Evolutionary conservation across 352 stramenopile species (phyloP).

Genomic region (Pythium volutum): DNA sequence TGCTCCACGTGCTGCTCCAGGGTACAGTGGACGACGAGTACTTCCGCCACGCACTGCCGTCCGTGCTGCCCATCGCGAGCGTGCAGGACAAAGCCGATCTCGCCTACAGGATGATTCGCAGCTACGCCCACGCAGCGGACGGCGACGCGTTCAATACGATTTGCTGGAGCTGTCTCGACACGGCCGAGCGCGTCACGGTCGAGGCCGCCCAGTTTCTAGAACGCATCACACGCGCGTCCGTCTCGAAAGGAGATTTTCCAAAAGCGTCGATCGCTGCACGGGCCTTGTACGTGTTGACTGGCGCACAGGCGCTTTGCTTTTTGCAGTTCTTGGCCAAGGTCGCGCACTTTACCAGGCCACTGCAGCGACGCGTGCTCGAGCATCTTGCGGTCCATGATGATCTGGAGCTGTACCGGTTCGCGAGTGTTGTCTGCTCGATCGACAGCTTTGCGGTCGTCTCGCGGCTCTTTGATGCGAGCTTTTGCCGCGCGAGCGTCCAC

Average conservation of each 20-base stretch:
- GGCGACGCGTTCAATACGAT: conserved; percentile 61
- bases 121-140: conserved; percentile 50
- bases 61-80: conserved; percentile 55
- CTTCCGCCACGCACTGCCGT: conserved; percentile 52
- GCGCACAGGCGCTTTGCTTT: conserved; percentile 48
- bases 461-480: conserved; percentile 38
- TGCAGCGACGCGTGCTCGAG: conserved; percentile 44
- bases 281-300: conserved; percentile 59
- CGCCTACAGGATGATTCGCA: conserved; percentile 42
- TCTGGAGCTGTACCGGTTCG: conserved; percentile 51
- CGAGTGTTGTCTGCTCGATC: conserved; percentile 40
- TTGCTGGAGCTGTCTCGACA: conserved; percentile 71
- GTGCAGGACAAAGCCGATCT: conserved; percentile 57
- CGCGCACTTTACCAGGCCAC: conserved; percentile 52
- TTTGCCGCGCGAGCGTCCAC: conserved; percentile 25
- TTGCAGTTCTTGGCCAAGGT: conserved; percentile 71
- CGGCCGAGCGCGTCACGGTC: conserved; percentile 57
- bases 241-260: background rate
- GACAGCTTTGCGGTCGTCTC: conserved; percentile 40
- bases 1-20: conserved; percentile 58
- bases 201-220: conserved; percentile 63
- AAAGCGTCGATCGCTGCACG: conserved; percentile 15
- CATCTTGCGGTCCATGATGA: conserved; percentile 41
- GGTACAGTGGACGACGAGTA: conserved; percentile 55
- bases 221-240: conserved; percentile 33